Base-by-base conservation (phyloP, 768 basidiomycete genomes). In the Xerocomellus intermedius region DNA sequence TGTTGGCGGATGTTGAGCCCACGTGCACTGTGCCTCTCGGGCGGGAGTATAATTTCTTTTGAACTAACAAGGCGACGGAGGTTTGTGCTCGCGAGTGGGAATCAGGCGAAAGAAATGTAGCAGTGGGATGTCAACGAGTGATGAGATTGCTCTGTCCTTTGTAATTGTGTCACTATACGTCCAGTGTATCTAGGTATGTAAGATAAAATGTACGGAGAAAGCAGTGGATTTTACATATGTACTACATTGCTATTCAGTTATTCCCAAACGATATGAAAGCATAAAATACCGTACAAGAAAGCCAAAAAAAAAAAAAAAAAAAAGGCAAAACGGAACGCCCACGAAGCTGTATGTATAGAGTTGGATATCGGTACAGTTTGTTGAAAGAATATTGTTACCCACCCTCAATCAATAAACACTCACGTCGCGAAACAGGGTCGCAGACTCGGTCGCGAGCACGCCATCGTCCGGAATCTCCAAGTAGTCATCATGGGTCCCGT, bases 41-140 rank as follows among this genome's bases (percentile, higher is more conserved):
- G 14, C 83, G 78, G 64, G 77, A 73, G 46, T 94, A 96, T 67
- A 95, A 94, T 67, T 63, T 95, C 46, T 95, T 93, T 69, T 96
- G 70, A 81, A 6, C 12, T 28, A 32, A 19, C 30, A 10, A 22
- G 36, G 19, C 16, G 13, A 47, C 21, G 7, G 24, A 24, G 13
- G 9, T 24, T 17, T 22, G 44, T 12, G 16, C 9, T 30, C 22
- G 21, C 6, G 41, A 13, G 32, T 4, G 32, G 16, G 36, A 8
- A 9, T 26, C 24, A 10, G n/a, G 26, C 26, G 12, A 41, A 7
- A 7, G 39, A 17, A 17, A 26, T 16, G 14, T 5, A 8, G 16
- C 4, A 17, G 24, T 42, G 24, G 16, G 8, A 24, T 42, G 24
- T 42, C 24, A 24, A 26, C 22, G 8, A 19, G 7, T 4, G 13